Evolutionary conservation across 2,329 filamentous ascomycete species (phyloP).

Genomic region (Cladosporium cucumerinum): DNA sequence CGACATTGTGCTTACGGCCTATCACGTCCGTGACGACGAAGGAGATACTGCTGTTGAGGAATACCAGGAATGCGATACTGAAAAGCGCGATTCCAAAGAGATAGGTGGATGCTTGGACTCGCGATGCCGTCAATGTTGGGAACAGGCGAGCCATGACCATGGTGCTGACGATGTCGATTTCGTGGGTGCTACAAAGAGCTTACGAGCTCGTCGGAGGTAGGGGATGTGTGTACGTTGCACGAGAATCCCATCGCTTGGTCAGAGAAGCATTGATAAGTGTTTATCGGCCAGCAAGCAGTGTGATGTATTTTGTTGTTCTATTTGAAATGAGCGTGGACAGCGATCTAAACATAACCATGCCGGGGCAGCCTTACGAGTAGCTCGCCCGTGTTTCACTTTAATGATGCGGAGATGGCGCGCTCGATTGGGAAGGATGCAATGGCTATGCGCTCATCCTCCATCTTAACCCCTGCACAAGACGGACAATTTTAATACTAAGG

Average conservation of each 20-base stretch:
- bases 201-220: not conserved
- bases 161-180: not conserved
- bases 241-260: not conserved
- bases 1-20: slow-evolving; percentile 68
- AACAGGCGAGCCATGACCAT: slow-evolving; percentile 31
- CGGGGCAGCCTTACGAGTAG: not conserved
- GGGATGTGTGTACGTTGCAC: not conserved
- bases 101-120: slow-evolving; percentile 63
- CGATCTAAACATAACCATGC: not conserved
- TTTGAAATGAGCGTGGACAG: not conserved
- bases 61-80: slow-evolving; percentile 85
- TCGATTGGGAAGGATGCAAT: not conserved
- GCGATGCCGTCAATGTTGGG: slow-evolving; percentile 51
- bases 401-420: not conserved
- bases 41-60: slow-evolving; percentile 78
- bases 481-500: too few relatives aligned
- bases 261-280: not conserved
- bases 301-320: not conserved
- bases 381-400: not conserved
- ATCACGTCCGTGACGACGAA: slow-evolving; percentile 84
- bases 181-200: not conserved
- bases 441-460: not conserved
- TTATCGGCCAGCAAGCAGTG: not conserved
- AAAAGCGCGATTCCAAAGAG: slow-evolving; percentile 79
- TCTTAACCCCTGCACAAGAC: not conserved